These are phyloP conservation scores for Gynandropsis gynandra DNA, from an alignment of 345 rosid genomes.

Conservation along the genomic window DNA sequence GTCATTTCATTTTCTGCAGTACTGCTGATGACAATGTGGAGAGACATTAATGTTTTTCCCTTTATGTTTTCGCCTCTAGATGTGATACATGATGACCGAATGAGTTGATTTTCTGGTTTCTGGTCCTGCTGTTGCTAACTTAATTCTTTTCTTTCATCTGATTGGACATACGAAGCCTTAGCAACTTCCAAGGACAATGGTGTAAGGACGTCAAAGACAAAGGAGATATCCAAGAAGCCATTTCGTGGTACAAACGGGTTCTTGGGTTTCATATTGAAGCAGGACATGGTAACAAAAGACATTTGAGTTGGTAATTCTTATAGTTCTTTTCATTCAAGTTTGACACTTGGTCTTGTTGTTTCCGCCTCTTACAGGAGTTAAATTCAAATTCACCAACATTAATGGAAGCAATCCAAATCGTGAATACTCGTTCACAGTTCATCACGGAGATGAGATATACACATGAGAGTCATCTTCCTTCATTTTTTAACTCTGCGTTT, in stretches of 20 bases:
- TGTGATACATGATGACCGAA: no score
- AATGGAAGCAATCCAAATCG: constrained; percentile 38
- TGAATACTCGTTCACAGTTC: constrained; percentile 54
- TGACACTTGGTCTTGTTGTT: constrained; percentile 10
- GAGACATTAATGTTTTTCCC: no score
- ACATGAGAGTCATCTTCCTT: constrained; percentile 40
- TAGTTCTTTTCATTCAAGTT: constrained; percentile 10
- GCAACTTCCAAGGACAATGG: constrained; percentile 37
- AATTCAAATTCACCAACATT: constrained; percentile 61
- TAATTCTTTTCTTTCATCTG: constrained; percentile 2
- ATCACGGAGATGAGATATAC: constrained; percentile 60
- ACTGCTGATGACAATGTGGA: not conserved
- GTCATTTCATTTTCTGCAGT: no score
- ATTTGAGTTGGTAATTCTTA: not conserved
- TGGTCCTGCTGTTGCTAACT: constrained; percentile 10
- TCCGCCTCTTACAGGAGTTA: constrained; percentile 53
- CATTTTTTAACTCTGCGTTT: constrained; percentile 1
- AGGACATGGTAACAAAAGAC: constrained; percentile 55
- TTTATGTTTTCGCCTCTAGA: no score
- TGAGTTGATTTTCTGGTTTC: constrained; percentile 6
- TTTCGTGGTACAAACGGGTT: constrained; percentile 72
- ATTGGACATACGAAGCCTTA: constrained; percentile 27
- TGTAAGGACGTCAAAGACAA: constrained; percentile 33
- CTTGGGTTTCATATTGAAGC: constrained; percentile 80
- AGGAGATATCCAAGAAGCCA: constrained; percentile 53